These are phyloP conservation scores for Fusarium haematococcum DNA, from an alignment of 2,329 filamentous ascomycete species.

Conservation along the genomic window DNA sequence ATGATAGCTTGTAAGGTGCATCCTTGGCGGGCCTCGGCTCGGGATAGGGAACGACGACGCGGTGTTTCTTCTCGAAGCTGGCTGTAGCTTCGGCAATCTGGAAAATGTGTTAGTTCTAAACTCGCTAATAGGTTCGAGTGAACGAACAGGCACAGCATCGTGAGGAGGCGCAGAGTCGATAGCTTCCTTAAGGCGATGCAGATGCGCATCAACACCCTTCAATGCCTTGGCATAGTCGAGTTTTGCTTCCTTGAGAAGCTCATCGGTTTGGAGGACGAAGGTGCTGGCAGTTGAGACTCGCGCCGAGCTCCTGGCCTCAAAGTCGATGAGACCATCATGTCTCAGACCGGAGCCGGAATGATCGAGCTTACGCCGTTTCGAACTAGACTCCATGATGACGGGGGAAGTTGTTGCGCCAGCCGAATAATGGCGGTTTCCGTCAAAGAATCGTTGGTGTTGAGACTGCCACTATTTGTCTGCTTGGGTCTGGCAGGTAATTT, in stretches of 20 bases:
- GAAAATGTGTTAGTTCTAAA: conserved; percentile 27
- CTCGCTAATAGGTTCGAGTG: not conserved
- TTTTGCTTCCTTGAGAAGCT: conserved; percentile 67
- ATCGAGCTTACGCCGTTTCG: conserved; percentile 63
- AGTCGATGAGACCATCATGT: conserved; percentile 53
- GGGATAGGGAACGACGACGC: conserved; percentile 84
- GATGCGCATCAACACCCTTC: conserved; percentile 59
- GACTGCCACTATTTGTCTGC: conserved; percentile 26
- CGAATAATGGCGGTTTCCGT: conserved; percentile 21
- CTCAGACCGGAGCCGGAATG: conserved; percentile 52
- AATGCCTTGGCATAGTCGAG: conserved; percentile 64
- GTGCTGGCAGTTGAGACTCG: conserved; percentile 62
- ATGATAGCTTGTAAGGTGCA: conserved; percentile 84
- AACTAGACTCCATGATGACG: conserved; percentile 57
- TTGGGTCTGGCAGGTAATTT: conserved; percentile 29
- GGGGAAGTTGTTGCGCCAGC: conserved; percentile 11
- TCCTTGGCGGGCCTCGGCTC: conserved; percentile 81
- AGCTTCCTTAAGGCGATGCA: conserved; percentile 64
- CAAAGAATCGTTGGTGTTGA: conserved; percentile 31
- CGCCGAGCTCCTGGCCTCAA: conserved; percentile 55
- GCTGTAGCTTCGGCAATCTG: conserved; percentile 77
- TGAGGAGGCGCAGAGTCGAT: conserved; percentile 65
- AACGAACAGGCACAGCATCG: conserved; percentile 62
- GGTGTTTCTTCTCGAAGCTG: conserved; percentile 74
- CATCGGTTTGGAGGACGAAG: conserved; percentile 70